Evolutionary conservation across 2,329 filamentous ascomycete genomes (phyloP), one percentile per base, ranked within the genome.

Genomic region (Corniculantispora saksenae): DNA sequence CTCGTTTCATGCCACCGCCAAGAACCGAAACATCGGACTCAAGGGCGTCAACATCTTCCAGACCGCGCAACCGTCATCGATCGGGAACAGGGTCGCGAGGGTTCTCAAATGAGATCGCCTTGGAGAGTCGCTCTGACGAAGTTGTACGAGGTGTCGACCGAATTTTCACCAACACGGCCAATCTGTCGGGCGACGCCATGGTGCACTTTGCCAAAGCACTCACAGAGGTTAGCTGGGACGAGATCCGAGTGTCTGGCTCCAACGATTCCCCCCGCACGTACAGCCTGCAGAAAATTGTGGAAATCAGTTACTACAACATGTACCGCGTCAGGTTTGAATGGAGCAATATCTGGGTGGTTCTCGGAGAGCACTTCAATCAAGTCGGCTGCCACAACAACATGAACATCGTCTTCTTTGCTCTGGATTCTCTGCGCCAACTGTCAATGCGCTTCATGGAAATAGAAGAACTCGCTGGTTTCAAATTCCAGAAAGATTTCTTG

Each of bases 241-340:
- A 99, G 77, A 99, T 99, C 73, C 94, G 96, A 75, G 97, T 95
- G 3, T 98, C 95, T 0, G 95, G 95, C 0, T 92, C 94, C 64
- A 97, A 94, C 73, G 95, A 99, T 67, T 96, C 93, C 25, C 95
- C 95, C 13, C 89, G 96, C 63, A 99, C 94, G 10, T 99, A 97
- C 83, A 97, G 94, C 80, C 81, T 99, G 67, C 95, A 99, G 75
- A 99, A 99, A 78, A 87, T 99, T 68, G 96, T 99, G 19, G 95
- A 99, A 78, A 98, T 99, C 77, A 97, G 93, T 76, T 97, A 97
- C 78, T 99, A 99, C 86, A 99, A 99, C 81, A 99, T 99, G 95
- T 93, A 92, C 66, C 89, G 95, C 83, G 94, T 99, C 43, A 91
- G 95, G 72, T 98, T 98, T 72, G 95, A 99, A 76, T 99, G 95